Evolutionary conservation across 495 filamentous ascomycete genomes (phyloP), one percentile per base, ranked within the genome.

Genomic region (Usnea hakonensis): DNA sequence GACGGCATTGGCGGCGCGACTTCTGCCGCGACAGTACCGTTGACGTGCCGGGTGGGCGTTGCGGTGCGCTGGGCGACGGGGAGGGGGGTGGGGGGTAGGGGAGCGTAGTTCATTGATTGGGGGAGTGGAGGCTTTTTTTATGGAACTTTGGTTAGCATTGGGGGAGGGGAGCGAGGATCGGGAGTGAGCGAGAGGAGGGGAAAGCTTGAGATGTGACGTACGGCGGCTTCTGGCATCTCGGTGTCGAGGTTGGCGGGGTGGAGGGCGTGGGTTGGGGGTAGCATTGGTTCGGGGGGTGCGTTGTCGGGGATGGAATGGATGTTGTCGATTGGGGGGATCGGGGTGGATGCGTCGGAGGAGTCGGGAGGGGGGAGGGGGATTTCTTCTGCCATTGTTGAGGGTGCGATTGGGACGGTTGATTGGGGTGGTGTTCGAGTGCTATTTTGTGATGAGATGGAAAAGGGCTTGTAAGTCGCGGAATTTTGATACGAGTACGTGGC

Each of bases 11-110:
- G 70, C 37, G 64, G 52, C 19, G 61, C 52, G 14, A 61, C 28
- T 37, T 70, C 60, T 23, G 74, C 61, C 5, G 63, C 60, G 32
- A 72, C 62, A 4, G 61, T 68, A 14, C 84, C 76, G 71, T 83
- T 74, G 65, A 77, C 61, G 26, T 82, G 80, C 68, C 83, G 76
- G 40, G 78, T 70, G 26, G 73, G 74, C 59, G 76, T 78, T 60
- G 74, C 70, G 7, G 76, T 77, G 54, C 73, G 72, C 8, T 76
- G 71, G 9, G 69, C 50, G 3, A 26, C 19, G 78, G 76, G 36
- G 71, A 66, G 61, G 57, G 76, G 73, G 67, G 70, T 70, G 71
- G 72, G 30, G 59, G 68, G 43, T 62, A 65, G 60, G 55, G 55
- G 72, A 60, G 48, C 66, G 60, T 56, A 33, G 50, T 44, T 38